These are phyloP conservation scores for Stenocarpella maydis DNA, from an alignment of 2,329 filamentous ascomycete genomes.

Conservation along the genomic window DNA sequence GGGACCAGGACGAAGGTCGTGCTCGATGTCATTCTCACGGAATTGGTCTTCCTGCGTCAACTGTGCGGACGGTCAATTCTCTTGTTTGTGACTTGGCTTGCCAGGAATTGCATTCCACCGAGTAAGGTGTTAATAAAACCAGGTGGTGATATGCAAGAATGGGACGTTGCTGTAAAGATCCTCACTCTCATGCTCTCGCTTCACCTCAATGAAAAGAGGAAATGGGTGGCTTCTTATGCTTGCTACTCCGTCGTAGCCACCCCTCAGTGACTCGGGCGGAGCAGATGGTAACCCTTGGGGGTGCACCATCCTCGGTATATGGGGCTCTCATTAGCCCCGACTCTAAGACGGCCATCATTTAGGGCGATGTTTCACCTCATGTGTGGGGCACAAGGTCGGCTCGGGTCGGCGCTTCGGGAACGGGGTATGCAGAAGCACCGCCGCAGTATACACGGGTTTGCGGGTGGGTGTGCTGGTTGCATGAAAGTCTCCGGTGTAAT, in stretches of 20 bases:
- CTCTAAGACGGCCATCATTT: neutral
- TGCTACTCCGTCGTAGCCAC: neutral
- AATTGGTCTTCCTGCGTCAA: neutral
- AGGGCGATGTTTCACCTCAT: neutral
- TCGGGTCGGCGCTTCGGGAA: neutral
- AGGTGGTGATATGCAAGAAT: slow-evolving; percentile 17
- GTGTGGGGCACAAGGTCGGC: neutral
- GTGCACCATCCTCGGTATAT: slow-evolving; percentile 3
- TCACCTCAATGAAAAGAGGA: neutral
- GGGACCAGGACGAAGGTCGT: slow-evolving; percentile 23
- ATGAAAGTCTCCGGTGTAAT: neutral
- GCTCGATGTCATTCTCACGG: slow-evolving; percentile 9
- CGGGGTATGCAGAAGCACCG: neutral
- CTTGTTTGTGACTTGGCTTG: neutral
- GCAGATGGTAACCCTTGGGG: neutral
- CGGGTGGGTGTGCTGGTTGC: too few species aligned
- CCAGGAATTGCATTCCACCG: neutral
- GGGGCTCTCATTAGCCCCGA: slow-evolving; percentile 10
- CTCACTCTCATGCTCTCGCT: neutral
- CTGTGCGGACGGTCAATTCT: neutral
- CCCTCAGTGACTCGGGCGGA: neutral
- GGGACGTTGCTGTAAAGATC: neutral
- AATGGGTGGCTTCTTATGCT: neutral
- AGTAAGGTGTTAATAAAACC: neutral
- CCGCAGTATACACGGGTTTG: too few species aligned